Base-by-base conservation (phyloP, 768 basidiomycete genomes). In the Phaeotremella skinneri region DNA sequence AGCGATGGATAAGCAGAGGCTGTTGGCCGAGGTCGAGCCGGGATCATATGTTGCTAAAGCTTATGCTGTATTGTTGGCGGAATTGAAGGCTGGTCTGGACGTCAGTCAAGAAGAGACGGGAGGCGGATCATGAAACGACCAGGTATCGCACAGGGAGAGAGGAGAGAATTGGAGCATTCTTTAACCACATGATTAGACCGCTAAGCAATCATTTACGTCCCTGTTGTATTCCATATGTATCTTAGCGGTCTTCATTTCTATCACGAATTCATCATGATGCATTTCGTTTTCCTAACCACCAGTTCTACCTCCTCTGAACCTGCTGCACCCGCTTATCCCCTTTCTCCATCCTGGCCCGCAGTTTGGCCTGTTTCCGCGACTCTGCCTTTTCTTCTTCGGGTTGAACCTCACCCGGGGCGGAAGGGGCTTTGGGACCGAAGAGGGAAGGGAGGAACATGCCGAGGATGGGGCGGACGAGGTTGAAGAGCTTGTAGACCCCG, bases 311-410 rank as follows among this genome's bases (percentile, higher is more conserved):
- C 37, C 61, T 59, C 30, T 71, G 64, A 2, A 67, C 59, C 56
- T 73, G 71, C 57, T 76, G 73, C 0, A 76, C 64, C 56, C 75
- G 56, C 62, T 76, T 76, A 51, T 76, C 75, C 3, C 75, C 75
- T 62, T 68, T 70, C 49, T 76, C 75, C 64, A 68, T 63, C 52
- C 75, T 65, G 5, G 72, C 73, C 30, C 66, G 51, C 30, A 76
- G 50, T 53, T 76, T 76, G 9, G 71, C 71, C 43, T 76, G 75
- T 50, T 60, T 63, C 49, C 63, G 63, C 13, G 69, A 72, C 43
- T 70, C 64, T 0, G 37, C 63, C 3, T 52, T 56, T 27, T 70
- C 65, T 42, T 59, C 52, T 21, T 25, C 62, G 9, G 2, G 25
- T 5, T 11, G 25, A 21, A 52, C 60, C 1, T 25, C 55, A 23